phyloP scores from a whole-genome alignment of 495 filamentous ascomycete species.

The Tuber melanosporum region DNA sequence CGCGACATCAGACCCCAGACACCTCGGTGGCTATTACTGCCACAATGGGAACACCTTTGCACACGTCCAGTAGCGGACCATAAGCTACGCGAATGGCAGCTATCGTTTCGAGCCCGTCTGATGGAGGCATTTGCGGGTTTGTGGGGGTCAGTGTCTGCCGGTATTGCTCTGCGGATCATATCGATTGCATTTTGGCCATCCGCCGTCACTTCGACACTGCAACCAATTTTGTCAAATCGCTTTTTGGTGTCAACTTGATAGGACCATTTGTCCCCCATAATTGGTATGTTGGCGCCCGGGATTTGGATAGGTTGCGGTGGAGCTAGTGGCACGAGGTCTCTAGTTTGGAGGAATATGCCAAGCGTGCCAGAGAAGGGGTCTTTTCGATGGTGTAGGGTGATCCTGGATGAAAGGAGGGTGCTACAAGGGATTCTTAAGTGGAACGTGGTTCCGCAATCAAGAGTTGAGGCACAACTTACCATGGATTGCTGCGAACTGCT shows the following conservation, averaged over 20 bases:
- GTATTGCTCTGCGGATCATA: slow-evolving; percentile 15
- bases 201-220: slow-evolving; percentile 29
- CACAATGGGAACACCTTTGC: slow-evolving; percentile 31
- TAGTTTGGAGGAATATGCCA: slow-evolving; percentile 33
- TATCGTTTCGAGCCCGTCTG: slow-evolving; percentile 37
- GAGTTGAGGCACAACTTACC: slow-evolving; percentile 27
- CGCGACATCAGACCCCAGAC: slow-evolving; percentile 25
- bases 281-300: slow-evolving; percentile 24
- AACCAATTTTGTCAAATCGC: slow-evolving; percentile 29
- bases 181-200: slow-evolving; percentile 32
- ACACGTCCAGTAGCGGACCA: slow-evolving; percentile 15
- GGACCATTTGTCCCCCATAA: slow-evolving; percentile 41
- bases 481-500: slow-evolving; percentile 16
- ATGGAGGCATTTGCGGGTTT: slow-evolving; percentile 7
- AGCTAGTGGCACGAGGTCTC: slow-evolving; percentile 13
- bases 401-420: slow-evolving; percentile 12
- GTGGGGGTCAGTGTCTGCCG: slow-evolving; percentile 29
- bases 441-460: slow-evolving; percentile 26
- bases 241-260: slow-evolving; percentile 30
- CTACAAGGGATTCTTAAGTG: slow-evolving; percentile 29
- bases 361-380: slow-evolving; percentile 24
- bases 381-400: slow-evolving; percentile 17
- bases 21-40: slow-evolving; percentile 32
- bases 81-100: slow-evolving; percentile 22
- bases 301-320: slow-evolving; percentile 14